These are phyloP conservation scores for Botryotinia calthae DNA, from an alignment of 2,329 filamentous ascomycete genomes.

Conservation along the genomic window DNA sequence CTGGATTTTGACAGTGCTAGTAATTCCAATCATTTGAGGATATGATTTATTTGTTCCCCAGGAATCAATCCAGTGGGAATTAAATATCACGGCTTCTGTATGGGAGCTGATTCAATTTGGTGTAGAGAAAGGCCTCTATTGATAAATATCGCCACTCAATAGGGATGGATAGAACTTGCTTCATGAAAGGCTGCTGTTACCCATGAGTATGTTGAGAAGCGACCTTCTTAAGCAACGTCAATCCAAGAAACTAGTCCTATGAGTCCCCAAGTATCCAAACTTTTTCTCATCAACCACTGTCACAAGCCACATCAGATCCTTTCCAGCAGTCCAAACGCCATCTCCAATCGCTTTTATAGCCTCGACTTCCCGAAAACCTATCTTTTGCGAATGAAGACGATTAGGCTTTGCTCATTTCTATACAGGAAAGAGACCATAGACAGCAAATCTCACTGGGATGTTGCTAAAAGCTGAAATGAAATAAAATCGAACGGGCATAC, in stretches of 20 bases:
- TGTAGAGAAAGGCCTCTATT: not conserved
- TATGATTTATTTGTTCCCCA: not conserved
- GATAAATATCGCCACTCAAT: not conserved
- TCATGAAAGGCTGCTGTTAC: not conserved
- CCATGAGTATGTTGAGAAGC: not conserved
- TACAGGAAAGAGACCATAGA: not conserved
- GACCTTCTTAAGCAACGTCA: not conserved
- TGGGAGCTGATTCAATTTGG: not conserved
- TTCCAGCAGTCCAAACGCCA: not conserved
- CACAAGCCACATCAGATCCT: not conserved
- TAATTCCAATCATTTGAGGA: not conserved
- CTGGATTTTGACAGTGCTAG: not conserved
- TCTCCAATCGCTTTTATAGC: not conserved
- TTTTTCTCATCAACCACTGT: not conserved
- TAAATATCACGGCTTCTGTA: not conserved
- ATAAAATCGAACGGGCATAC: not conserved
- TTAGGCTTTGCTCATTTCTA: not conserved
- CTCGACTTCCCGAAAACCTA: too few species aligned
- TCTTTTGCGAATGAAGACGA: not conserved
- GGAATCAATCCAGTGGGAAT: rapidly evolving
- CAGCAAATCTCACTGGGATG: too few species aligned
- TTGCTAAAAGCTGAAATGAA: rapidly evolving
- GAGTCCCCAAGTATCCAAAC: not conserved
- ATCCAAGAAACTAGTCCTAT: not conserved
- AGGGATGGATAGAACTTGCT: not conserved